Base-by-base conservation (phyloP, 352 stramenopile species). In the Phytopythium litorale region DNA sequence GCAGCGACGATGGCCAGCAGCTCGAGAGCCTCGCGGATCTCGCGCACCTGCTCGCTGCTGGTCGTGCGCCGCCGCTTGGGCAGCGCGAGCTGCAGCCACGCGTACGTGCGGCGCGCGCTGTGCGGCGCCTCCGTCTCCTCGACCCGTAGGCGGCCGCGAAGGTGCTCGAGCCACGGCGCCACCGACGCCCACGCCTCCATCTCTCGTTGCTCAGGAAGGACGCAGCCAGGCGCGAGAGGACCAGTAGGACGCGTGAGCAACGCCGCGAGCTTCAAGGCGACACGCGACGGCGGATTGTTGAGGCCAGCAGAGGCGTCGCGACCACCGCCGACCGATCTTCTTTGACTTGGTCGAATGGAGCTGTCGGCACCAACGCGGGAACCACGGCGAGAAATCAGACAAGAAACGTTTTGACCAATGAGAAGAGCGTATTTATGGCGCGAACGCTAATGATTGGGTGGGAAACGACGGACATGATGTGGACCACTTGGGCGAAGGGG, bases 101-200 rank as follows among this genome's bases (percentile, higher is more conserved):
- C 61, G 32, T 60, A 60, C 54, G 18, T 7, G 6, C 59, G 58
- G 49, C 38, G 25, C 33, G 51, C 50, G 23, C 49, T 57, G 18
- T 65, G 53, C 30, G 40, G 5, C 8, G 25, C 2, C 54, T 65
- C 65, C 38, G 30, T 16, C 49, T 69, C 64, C 28, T 72, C 46
- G 11, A 74, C 45, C 46, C 70, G 65, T 23, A 79, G 63, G 11
- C 67, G 63, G 15, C 67, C 59, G n/a, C 67, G 63, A 48, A 78
- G 56, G 51, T 53, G 66, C 46, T 68, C 66, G 60, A 68, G 71
- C 67, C 68, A 78, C 25, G 71, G 71, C 48, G 68, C 64, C 18
- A 77, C 52, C 30, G 60, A 61, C 2, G 38, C 18, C 67, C 61
- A 75, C 37, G 45, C 45, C 4, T 77, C 67, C 67, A 67, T 73